Conservation (phyloP, 768 basidiomycete genomes). For the Mycena chlorophos region DNA sequence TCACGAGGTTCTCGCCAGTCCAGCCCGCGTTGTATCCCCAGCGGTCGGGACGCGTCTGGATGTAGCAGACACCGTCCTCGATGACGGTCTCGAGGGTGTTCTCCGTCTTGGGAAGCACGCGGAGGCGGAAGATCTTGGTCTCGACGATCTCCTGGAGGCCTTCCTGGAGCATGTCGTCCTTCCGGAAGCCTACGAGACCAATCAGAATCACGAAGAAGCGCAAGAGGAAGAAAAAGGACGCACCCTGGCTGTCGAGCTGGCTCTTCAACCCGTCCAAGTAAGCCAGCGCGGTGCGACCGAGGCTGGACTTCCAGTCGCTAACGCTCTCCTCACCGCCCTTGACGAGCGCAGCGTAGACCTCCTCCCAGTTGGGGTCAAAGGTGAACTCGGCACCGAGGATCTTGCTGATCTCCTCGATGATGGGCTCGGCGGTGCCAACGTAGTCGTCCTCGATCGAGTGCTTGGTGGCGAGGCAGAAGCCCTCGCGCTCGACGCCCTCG, state of each 20-base stretch:
- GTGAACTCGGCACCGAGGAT: slow-evolving; percentile 32
- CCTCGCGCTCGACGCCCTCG: slow-evolving; percentile 34
- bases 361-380: slow-evolving; percentile 42
- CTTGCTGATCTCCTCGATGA: slow-evolving; percentile 30
- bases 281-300: slow-evolving; percentile 28
- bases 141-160: slow-evolving; percentile 37
- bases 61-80: slow-evolving; percentile 37
- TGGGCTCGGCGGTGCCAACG: slow-evolving; percentile 31
- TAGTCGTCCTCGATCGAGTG: slow-evolving; percentile 35
- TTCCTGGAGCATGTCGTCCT: slow-evolving; percentile 43
- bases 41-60: slow-evolving; percentile 32
- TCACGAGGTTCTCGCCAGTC: slow-evolving; percentile 27
- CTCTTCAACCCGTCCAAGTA: slow-evolving; percentile 38
- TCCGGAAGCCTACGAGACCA: slow-evolving; percentile 30
- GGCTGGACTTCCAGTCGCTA: slow-evolving; percentile 29
- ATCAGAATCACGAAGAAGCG: not conserved
- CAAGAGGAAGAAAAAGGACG: not conserved
- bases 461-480: slow-evolving; percentile 36
- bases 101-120: slow-evolving; percentile 36
- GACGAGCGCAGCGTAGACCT: slow-evolving; percentile 31
- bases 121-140: slow-evolving; percentile 40
- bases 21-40: slow-evolving; percentile 28
- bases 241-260: slow-evolving; percentile 31
- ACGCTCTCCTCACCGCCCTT: slow-evolving; percentile 22
- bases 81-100: slow-evolving; percentile 34